These are phyloP conservation scores for Malassezia nana DNA, from an alignment of 1,284 basidiomycete genomes.

Conservation along the genomic window DNA sequence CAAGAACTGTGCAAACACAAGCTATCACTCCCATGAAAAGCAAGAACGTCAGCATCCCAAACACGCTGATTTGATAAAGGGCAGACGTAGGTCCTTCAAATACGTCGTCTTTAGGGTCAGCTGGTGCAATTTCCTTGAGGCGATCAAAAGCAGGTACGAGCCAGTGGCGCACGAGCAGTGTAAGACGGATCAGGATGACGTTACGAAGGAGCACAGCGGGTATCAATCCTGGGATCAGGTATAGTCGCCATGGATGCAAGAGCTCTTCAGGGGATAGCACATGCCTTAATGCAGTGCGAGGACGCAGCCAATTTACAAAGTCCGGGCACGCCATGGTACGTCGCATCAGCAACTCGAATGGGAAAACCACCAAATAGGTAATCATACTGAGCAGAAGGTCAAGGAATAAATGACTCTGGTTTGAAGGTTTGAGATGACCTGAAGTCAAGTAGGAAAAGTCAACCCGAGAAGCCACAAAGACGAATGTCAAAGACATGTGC, in stretches of 20 bases:
- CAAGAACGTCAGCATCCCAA: constrained; percentile 33
- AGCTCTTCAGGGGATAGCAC: constrained; percentile 36
- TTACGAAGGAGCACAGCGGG: constrained; percentile 2
- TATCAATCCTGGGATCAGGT: constrained; percentile 33
- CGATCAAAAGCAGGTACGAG: constrained; percentile 29
- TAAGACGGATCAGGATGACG: background rate
- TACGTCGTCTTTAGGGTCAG: constrained; percentile 23
- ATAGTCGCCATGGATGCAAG: constrained; percentile 38
- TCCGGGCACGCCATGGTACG: constrained; percentile 38
- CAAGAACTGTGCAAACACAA: constrained; percentile 34
- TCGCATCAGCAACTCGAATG: constrained; percentile 36
- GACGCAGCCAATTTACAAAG: constrained; percentile 24
- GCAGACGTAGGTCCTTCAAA: constrained; percentile 32
- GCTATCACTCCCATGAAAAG: constrained; percentile 32
- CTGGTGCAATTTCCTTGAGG: constrained; percentile 24
- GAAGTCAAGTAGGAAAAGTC: background rate
- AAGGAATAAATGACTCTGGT: constrained; percentile 21
- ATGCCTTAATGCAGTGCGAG: constrained; percentile 29
- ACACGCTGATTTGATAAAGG: constrained; percentile 24
- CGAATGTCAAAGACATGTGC: constrained; percentile 13
- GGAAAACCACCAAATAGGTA: constrained; percentile 25
- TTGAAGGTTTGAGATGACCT: constrained; percentile 16
- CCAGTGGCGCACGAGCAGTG: background rate
- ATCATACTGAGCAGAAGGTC: constrained; percentile 7
- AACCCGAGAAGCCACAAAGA: background rate